A percentile compares a stretch with the other conserved stretches of the same genome.
Evolutionary conservation across 2,329 filamentous ascomycete species (phyloP).

Genomic region (Calonectria pseudoturangicola): DNA sequence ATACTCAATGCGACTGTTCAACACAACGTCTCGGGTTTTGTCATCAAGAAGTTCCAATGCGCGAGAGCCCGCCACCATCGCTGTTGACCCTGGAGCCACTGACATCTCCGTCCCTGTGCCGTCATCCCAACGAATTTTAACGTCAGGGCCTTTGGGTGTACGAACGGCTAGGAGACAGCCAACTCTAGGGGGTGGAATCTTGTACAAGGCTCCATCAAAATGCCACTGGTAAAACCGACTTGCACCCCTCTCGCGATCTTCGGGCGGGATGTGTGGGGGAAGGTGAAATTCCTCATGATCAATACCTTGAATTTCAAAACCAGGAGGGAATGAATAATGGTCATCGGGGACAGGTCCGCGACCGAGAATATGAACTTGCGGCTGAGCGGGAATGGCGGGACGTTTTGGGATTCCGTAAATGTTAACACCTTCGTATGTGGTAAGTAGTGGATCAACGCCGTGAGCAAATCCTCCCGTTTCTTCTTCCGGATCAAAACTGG

Average conservation of each 20-base stretch:
- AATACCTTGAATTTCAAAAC: slow-evolving; percentile 5
- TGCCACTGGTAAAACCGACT: slow-evolving; percentile 12
- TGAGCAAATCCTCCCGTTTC: slow-evolving; percentile 10
- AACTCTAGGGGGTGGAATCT: slow-evolving; percentile 8
- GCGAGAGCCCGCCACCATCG: slow-evolving; percentile 8
- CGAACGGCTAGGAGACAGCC: slow-evolving; percentile 3
- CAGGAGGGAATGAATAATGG: slow-evolving; percentile 2
- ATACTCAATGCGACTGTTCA: slow-evolving; percentile 14
- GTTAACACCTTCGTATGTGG: slow-evolving; percentile 1
- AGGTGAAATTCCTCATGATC: slow-evolving; percentile 5
- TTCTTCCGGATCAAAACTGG: slow-evolving; percentile 7
- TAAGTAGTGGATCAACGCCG: slow-evolving; percentile 2
- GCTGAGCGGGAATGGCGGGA: neutral
- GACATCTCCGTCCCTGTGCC: slow-evolving; percentile 13
- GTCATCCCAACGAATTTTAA: slow-evolving; percentile 16
- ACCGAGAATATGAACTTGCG: slow-evolving; percentile 1
- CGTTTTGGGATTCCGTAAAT: slow-evolving; percentile 15
- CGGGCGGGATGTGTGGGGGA: neutral
- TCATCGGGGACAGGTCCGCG: neutral
- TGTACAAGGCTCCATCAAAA: slow-evolving; percentile 5
- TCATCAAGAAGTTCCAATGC: slow-evolving; percentile 4
- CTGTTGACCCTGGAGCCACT: slow-evolving; percentile 9
- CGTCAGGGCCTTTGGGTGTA: slow-evolving; percentile 7
- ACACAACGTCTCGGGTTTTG: neutral
- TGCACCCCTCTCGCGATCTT: neutral